Percentiles rank a stretch among this genome's conserved stretches.
Conservation (phyloP, 768 basidiomycete genomes). For the Hysterangium stoloniferum region DNA sequence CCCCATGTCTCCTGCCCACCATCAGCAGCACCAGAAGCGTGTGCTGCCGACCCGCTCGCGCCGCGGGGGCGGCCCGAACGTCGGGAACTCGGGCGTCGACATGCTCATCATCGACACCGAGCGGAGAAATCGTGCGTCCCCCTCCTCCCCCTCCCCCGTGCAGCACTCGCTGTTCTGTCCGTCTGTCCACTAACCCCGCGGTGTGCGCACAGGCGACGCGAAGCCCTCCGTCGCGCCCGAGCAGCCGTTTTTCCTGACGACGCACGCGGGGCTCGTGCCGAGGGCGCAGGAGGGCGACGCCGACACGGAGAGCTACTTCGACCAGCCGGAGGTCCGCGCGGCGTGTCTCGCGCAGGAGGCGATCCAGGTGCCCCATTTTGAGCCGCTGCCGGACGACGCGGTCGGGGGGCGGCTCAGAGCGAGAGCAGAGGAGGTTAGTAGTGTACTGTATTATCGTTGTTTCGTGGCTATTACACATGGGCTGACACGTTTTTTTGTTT, state of each 20-base stretch:
- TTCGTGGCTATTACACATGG: slow-evolving; percentile 12
- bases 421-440: slow-evolving; percentile 64
- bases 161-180: not conserved
- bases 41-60: slow-evolving; percentile 75
- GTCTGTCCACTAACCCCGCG: not conserved
- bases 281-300: slow-evolving; percentile 28
- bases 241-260: slow-evolving; percentile 59
- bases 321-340: slow-evolving; percentile 66
- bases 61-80: slow-evolving; percentile 65
- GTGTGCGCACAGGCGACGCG: not conserved
- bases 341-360: slow-evolving; percentile 59
- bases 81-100: slow-evolving; percentile 75
- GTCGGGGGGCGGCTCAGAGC: slow-evolving; percentile 68
- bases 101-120: slow-evolving; percentile 77
- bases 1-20: not conserved
- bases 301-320: slow-evolving; percentile 64
- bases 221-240: slow-evolving; percentile 1
- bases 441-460: not conserved
- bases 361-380: slow-evolving; percentile 76
- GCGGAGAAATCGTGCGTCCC: slow-evolving; percentile 59
- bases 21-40: slow-evolving; percentile 46
- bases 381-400: slow-evolving; percentile 38
- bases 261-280: slow-evolving; percentile 48
- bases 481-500: slow-evolving; percentile 10
- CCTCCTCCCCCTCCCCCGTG: slow-evolving; percentile 15